Evolutionary conservation across 371 early-diverging fungal species (phyloP), one percentile per base, ranked within the genome.

Genomic region (Fennellomyces sp.): DNA sequence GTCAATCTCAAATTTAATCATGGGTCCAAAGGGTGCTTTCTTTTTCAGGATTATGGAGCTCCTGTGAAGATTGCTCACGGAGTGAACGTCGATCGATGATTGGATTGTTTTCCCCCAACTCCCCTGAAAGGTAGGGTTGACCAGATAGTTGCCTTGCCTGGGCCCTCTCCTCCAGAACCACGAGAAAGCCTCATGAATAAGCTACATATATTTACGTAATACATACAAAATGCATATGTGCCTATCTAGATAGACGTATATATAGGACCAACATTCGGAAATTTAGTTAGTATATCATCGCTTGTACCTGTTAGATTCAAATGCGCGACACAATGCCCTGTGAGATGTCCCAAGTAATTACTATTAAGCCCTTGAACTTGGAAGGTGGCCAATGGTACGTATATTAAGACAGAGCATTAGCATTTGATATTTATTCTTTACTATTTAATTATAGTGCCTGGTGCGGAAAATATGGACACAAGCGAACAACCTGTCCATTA

Each of bases 401-500:
- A 23, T n/a, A 27, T 13, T 28, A n/a, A n/a, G n/a, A n/a, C n/a
- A n/a, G n/a, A n/a, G n/a, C n/a, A n/a, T n/a, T n/a, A n/a, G n/a
- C n/a, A n/a, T 1, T 42, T 29, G 26, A 15, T 3, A 31, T 6
- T 23, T 38, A 7, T 13, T 39, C n/a, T n/a, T 41, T 4, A 30
- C 12, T 31, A 38, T 19, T 5, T 1, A 25, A 8, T 25, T 3
- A 53, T 53, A 60, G 60, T 52, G 33, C 52, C 47, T 60, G 60
- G 60, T 60, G 60, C 21, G 60, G 60, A 26, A 60, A 60, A 33
- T 60, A 60, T 52, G 60, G 60, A 15, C 60, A 60, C 31, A 31
- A 52, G 30, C 38, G 60, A 31, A 8, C 13, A 5, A 7, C 21
- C 25, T 60, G 60, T 27, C 60, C 60, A 45, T 25, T 52, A 13